Conservation (phyloP, 2,329 filamentous ascomycete genomes). For the Orbilia javanica region DNA sequence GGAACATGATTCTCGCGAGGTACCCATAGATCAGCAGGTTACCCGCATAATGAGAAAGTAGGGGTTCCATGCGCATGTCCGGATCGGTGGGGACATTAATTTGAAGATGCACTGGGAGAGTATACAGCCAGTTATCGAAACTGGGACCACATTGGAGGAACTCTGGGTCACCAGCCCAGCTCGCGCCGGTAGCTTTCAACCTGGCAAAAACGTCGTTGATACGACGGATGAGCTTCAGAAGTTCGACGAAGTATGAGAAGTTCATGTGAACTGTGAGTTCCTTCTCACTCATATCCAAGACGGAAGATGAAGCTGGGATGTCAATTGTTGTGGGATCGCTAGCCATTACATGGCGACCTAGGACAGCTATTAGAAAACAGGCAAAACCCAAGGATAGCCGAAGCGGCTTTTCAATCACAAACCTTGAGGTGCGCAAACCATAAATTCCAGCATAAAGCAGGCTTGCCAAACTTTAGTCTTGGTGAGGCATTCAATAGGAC, state of each 20-base stretch:
- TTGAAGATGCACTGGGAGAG: conserved; percentile 82
- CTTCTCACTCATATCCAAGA: conserved; percentile 60
- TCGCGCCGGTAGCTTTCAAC: conserved; percentile 69
- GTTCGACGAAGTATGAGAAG: conserved; percentile 82
- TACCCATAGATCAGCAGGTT: conserved; percentile 93
- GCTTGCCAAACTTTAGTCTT: conserved; percentile 92
- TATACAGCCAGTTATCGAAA: conserved; percentile 80
- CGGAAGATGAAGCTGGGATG: conserved; percentile 59
- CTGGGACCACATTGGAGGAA: conserved; percentile 83
- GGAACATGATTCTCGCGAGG: conserved; percentile 84
- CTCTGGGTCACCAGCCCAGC: conserved; percentile 88
- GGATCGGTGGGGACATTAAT: conserved; percentile 82
- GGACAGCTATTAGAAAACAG: conserved; percentile 11
- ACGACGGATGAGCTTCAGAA: conserved; percentile 81
- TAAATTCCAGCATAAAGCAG: conserved; percentile 85
- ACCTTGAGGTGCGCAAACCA: conserved; percentile 96
- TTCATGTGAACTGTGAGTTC: conserved; percentile 74
- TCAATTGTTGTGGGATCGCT: conserved; percentile 61
- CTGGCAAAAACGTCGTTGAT: conserved; percentile 81
- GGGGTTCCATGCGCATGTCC: conserved; percentile 81
- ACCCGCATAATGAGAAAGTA: conserved; percentile 81
- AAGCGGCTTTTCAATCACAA: conserved; percentile 60
- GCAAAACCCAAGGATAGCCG: not conserved
- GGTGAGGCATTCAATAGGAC: conserved; percentile 80
- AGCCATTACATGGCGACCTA: conserved; percentile 61